Base-by-base conservation (phyloP, 805 yeast genomes). In the Myxozyma kluyveri region DNA sequence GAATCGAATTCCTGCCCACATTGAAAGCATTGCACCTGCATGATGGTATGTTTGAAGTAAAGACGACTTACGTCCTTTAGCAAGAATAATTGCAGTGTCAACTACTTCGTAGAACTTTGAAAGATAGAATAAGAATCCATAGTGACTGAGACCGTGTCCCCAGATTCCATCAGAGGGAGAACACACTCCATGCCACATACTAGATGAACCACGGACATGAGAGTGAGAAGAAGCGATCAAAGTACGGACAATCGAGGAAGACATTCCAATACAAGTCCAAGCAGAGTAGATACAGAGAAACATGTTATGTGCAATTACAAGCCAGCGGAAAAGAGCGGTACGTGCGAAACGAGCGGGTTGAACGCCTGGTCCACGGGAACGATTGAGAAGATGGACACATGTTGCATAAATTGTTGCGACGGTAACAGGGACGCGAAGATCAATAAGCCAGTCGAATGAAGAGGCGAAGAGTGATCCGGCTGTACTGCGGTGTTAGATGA, bases 1-100 rank as follows among this genome's bases (percentile, higher is more conserved):
- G 67, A 71, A 84, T 51, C 88, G 72, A 50, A 82, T 78, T 1
- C 89, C 89, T 5, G 86, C 78, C 88, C 88, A 84, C 89, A 84
- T 84, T 54, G 86, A 82, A 68, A 84, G 71, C 81, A 84, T 84
- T 44, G 89, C 89, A 23, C 89, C 89, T 3, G 88, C 78, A 66
- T 84, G 89, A 65, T 84, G 89, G 69, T 84, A 84, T 51, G 85
- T 79, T 67, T 84, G 89, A 63, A 84, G 72, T 51, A 84, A 69
- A 4, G 84, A 78, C 12, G 85, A 78, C 14, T 81, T 84, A 65
- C 76, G 75, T 39, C 89, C 89, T 67, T 84, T 84, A 52, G 82
- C 71, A 49, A 84, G 71, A 50, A 84, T 84, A 59, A 84, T 80
- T 32, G 78, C 66, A 3, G 89, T 84, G 67, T 84, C 89, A 17